These are phyloP conservation scores for Cryphonectria japonica DNA, from an alignment of 2,329 filamentous ascomycete genomes.

Conservation along the genomic window DNA sequence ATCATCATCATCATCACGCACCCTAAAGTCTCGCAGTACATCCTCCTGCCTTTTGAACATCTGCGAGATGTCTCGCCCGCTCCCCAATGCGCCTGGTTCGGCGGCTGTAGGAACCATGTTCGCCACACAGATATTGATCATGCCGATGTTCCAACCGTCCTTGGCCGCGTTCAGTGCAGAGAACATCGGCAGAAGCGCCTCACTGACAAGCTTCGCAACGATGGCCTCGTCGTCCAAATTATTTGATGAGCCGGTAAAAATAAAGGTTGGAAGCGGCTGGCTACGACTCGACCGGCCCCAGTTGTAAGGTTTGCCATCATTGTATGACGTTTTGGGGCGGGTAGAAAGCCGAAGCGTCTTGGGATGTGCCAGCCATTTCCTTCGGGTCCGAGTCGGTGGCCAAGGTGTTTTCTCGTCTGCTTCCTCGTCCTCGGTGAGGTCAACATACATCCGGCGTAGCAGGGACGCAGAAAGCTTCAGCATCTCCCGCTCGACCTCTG, in stretches of 20 bases:
- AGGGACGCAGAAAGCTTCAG: constrained; percentile 70
- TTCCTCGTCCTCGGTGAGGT: constrained; percentile 64
- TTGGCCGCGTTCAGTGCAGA: constrained; percentile 72
- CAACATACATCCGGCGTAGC: constrained; percentile 75
- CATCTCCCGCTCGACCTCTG: constrained; percentile 70
- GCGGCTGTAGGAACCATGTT: constrained; percentile 72
- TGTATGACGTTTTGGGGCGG: constrained; percentile 51
- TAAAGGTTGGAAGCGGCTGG: constrained; percentile 70
- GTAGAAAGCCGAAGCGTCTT: constrained; percentile 82
- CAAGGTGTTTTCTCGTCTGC: constrained; percentile 37
- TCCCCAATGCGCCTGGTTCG: constrained; percentile 50
- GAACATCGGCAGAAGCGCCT: constrained; percentile 73
- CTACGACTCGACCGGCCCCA: constrained; percentile 79
- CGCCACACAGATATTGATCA: constrained; percentile 85
- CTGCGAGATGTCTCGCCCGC: constrained; percentile 75
- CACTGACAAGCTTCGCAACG: constrained; percentile 70
- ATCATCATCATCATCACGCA: constrained; percentile 48
- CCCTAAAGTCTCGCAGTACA: constrained; percentile 68
- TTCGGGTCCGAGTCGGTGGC: constrained; percentile 9
- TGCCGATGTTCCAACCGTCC: constrained; percentile 73
- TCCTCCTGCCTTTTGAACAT: constrained; percentile 83
- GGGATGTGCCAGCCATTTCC: constrained; percentile 78
- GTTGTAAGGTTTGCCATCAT: constrained; percentile 53
- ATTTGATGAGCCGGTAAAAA: constrained; percentile 53
- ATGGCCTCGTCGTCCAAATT: constrained; percentile 61